Evolutionary conservation across 2,329 filamentous ascomycete species (phyloP).

Genomic region (Colletotrichum somersetense): DNA sequence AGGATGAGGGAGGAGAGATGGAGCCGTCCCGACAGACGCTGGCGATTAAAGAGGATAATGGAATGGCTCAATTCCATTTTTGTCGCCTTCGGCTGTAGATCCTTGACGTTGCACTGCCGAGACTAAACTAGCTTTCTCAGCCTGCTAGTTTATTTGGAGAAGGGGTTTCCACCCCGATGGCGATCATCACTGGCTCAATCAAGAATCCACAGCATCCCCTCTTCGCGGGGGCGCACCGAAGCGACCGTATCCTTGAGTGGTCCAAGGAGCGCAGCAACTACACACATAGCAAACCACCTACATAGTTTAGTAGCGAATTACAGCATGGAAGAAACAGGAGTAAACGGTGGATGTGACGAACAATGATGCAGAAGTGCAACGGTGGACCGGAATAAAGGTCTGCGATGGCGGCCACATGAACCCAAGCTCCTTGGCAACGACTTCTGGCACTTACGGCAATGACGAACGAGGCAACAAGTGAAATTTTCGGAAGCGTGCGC

Average conservation of each 20-base stretch:
- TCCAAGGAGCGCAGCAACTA: neutral
- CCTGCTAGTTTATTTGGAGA: slow-evolving; percentile 22
- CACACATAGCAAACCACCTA: no score
- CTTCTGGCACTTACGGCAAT: slow-evolving; percentile 1
- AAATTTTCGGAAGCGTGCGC: neutral
- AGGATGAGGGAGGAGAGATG: slow-evolving; percentile 3
- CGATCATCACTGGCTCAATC: slow-evolving; percentile 24
- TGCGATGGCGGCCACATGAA: neutral
- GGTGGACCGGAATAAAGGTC: neutral
- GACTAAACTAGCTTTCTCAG: slow-evolving; percentile 17
- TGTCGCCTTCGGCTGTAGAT: slow-evolving; percentile 11
- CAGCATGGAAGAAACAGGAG: neutral
- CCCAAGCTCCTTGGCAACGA: slow-evolving; percentile 2
- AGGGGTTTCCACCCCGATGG: slow-evolving; percentile 18
- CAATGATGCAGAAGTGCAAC: neutral
- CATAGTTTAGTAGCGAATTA: neutral
- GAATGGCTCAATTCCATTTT: slow-evolving; percentile 9
- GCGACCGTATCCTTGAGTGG: neutral
- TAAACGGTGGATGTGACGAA: neutral
- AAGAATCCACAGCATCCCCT: slow-evolving; percentile 11
- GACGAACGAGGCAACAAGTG: neutral
- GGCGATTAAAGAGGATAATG: neutral
- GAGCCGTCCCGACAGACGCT: neutral
- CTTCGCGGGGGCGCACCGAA: slow-evolving; percentile 10
- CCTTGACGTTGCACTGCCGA: slow-evolving; percentile 21